These are phyloP conservation scores for Mortierella sp. DNA, from an alignment of 371 early-diverging fungal genomes.

Conservation along the genomic window DNA sequence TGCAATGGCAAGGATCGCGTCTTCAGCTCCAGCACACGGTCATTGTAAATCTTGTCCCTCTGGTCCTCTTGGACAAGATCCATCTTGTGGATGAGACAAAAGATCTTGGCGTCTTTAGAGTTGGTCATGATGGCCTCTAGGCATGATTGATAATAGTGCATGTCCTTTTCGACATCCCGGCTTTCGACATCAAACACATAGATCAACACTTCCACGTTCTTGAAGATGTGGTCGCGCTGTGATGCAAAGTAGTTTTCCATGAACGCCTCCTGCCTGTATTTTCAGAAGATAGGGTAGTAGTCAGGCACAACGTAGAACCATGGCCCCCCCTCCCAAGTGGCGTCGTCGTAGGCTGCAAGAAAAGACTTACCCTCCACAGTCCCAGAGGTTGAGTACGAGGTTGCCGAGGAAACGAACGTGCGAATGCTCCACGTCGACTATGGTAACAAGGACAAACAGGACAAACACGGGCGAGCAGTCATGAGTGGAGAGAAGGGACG, in stretches of 20 bases:
- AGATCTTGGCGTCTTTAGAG: slow-evolving; percentile 91
- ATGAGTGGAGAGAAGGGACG: neutral
- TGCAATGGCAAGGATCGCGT: slow-evolving; percentile 77
- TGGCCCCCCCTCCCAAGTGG: too few species aligned
- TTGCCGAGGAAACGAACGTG: slow-evolving; percentile 95
- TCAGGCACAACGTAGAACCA: too few species aligned
- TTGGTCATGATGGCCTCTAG: slow-evolving; percentile 84
- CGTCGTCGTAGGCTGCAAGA: too few species aligned
- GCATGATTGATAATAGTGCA: slow-evolving; percentile 91
- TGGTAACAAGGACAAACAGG: neutral
- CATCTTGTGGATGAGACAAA: slow-evolving; percentile 97
- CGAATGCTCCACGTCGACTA: slow-evolving; percentile 96
- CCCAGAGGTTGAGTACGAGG: slow-evolving; percentile 95
- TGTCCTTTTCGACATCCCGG: slow-evolving; percentile 89
- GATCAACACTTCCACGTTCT: slow-evolving; percentile 97
- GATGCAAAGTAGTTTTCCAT: slow-evolving; percentile 96
- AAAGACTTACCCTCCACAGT: slow-evolving; percentile 82
- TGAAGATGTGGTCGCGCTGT: slow-evolving; percentile 93
- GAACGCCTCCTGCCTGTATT: slow-evolving; percentile 91
- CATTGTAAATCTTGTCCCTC: slow-evolving; percentile 79
- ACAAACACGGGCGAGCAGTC: too few species aligned
- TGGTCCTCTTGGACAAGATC: slow-evolving; percentile 88
- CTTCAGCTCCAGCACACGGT: slow-evolving; percentile 76
- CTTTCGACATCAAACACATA: slow-evolving; percentile 98
- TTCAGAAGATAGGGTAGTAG: neutral